These are phyloP conservation scores for Stagonosporopsis tanaceti DNA, from an alignment of 2,329 filamentous ascomycete species.

Conservation along the genomic window DNA sequence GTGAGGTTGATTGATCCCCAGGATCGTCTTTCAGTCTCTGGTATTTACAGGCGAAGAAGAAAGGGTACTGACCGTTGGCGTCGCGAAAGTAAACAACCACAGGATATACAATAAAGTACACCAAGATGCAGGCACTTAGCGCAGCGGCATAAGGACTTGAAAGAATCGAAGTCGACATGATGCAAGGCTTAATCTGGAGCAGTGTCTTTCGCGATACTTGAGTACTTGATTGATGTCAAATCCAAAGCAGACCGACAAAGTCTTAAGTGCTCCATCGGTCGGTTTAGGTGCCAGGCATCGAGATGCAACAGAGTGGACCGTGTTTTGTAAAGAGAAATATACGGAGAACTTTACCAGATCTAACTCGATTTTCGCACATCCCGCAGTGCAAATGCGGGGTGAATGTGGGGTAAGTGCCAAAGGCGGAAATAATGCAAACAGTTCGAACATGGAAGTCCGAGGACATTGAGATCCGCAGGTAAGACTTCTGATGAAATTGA, in stretches of 20 bases:
- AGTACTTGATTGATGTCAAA: conserved; percentile 6
- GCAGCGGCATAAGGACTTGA: conserved; percentile 36
- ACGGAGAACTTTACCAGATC: conserved; percentile 27
- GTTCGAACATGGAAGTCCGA: neutral
- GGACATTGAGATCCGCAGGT: neutral
- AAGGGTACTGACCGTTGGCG: conserved; percentile 47
- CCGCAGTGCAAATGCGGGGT: conserved; percentile 23
- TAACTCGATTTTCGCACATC: conserved; percentile 2
- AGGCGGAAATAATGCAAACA: neutral
- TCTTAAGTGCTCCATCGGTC: conserved; percentile 22
- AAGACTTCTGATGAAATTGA: neutral
- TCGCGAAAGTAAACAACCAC: conserved; percentile 56
- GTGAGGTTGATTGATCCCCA: neutral
- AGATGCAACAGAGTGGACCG: conserved; percentile 2
- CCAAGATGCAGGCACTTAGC: conserved; percentile 33
- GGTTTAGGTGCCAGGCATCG: neutral
- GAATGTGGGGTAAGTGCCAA: conserved; percentile 22
- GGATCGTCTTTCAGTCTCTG: neutral
- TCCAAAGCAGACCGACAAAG: conserved; percentile 6
- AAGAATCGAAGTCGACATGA: conserved; percentile 25
- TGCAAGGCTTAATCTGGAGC: conserved; percentile 8
- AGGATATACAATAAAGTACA: conserved; percentile 53
- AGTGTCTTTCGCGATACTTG: neutral
- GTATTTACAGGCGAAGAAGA: neutral
- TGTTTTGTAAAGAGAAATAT: conserved; percentile 18